Conservation (phyloP, 2,329 filamentous ascomycete species). For the Aphanoascus verrucosus region DNA sequence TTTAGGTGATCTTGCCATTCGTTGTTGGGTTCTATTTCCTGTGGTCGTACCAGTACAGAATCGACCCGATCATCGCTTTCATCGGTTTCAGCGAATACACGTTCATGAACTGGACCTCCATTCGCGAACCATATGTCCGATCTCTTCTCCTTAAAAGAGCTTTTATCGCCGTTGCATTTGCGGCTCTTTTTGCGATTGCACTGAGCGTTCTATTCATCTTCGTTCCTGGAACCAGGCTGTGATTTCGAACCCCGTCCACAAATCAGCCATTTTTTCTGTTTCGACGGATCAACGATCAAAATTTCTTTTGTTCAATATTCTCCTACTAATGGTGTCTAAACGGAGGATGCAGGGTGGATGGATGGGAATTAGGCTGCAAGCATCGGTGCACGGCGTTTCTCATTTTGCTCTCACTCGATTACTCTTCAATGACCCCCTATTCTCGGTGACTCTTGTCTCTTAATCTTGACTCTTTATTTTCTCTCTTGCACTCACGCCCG, state of each 20-base stretch:
- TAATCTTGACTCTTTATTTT: background rate
- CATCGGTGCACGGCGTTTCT: slow-evolving; percentile 7
- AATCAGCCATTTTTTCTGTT: background rate
- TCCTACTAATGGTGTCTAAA: background rate
- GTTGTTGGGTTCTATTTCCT: slow-evolving; percentile 81
- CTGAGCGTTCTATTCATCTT: slow-evolving; percentile 86
- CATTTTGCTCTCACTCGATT: background rate
- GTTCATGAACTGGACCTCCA: slow-evolving; percentile 77
- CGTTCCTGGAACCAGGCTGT: slow-evolving; percentile 61
- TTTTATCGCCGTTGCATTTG: slow-evolving; percentile 66
- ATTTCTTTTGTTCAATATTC: background rate
- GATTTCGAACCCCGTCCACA: background rate
- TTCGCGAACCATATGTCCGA: slow-evolving; percentile 83
- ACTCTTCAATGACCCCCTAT: background rate
- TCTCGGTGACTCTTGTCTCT: background rate
- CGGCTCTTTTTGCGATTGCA: slow-evolving; percentile 65
- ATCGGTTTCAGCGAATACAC: slow-evolving; percentile 93
- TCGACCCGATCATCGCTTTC: slow-evolving; percentile 83
- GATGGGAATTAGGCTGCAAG: background rate
- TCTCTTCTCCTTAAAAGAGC: slow-evolving; percentile 75
- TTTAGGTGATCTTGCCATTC: slow-evolving; percentile 72
- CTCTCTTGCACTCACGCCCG: background rate
- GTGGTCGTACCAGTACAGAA: slow-evolving; percentile 85
- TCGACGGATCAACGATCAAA: background rate
- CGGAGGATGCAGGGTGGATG: background rate